A percentile compares a stretch with the other conserved stretches of the same genome.
Evolutionary conservation across 805 yeast species (phyloP).

Genomic region (Tetrapisispora phaffii): DNA sequence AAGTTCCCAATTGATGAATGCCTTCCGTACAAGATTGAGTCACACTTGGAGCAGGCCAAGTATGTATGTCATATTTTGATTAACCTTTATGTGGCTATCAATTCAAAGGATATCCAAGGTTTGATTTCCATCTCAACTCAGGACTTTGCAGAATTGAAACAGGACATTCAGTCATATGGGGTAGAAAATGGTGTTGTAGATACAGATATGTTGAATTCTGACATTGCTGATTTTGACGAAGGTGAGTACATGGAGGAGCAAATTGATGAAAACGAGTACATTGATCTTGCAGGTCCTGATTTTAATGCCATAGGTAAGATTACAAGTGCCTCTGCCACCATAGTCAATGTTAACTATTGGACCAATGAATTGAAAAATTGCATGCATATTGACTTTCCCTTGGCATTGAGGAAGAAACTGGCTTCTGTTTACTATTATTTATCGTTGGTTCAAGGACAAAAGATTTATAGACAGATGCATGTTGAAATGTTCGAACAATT

Average conservation of each 20-base stretch:
- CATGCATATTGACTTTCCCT: slow-evolving; percentile 65
- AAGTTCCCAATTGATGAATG: slow-evolving; percentile 28
- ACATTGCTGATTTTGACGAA: slow-evolving; percentile 31
- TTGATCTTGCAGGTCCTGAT: slow-evolving; percentile 30
- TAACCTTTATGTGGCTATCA: slow-evolving; percentile 65
- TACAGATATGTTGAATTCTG: slow-evolving; percentile 38
- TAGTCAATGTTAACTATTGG: slow-evolving; percentile 67
- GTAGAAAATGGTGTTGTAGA: slow-evolving; percentile 41
- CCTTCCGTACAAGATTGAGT: slow-evolving; percentile 68
- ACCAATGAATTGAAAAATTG: slow-evolving; percentile 72
- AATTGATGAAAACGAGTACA: slow-evolving; percentile 18
- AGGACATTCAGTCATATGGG: slow-evolving; percentile 35
- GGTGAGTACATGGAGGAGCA: slow-evolving; percentile 31
- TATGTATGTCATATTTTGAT: slow-evolving; percentile 68
- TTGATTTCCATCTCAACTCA: slow-evolving; percentile 52
- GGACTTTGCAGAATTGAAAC: slow-evolving; percentile 43
- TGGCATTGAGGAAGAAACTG: slow-evolving; percentile 46
- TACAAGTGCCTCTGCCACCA: slow-evolving; percentile 56
- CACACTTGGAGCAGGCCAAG: slow-evolving; percentile 54
- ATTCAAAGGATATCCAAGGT: slow-evolving; percentile 64
- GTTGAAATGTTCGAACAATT: slow-evolving; percentile 51
- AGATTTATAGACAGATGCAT: slow-evolving; percentile 47
- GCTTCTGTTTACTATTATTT: slow-evolving; percentile 62
- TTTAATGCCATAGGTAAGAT: slow-evolving; percentile 41
- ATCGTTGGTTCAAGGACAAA: slow-evolving; percentile 61